phyloP scores from a whole-genome alignment of 441 rosid species.

The Bruguiera hainesii region DNA sequence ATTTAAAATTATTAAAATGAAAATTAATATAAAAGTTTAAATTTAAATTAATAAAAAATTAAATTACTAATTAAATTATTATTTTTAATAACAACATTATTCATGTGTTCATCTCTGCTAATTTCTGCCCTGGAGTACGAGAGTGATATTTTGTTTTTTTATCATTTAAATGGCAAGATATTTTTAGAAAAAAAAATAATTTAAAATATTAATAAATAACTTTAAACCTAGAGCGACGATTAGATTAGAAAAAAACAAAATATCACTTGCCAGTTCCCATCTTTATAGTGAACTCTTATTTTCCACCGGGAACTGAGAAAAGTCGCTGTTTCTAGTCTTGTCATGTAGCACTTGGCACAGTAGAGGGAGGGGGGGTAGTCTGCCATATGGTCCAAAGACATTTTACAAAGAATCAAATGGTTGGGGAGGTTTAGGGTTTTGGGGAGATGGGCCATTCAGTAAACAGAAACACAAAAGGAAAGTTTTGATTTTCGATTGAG shows the following conservation, averaged over 20 bases:
- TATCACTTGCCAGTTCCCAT: slow-evolving; percentile 14
- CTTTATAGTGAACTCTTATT: slow-evolving; percentile 11
- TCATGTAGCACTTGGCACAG: slow-evolving; percentile 53
- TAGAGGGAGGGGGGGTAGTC: not conserved
- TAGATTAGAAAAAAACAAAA: not conserved
- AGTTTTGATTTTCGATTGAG: slow-evolving; percentile 9
- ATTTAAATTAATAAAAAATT: too few relatives aligned
- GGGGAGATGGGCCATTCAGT: slow-evolving; percentile 30
- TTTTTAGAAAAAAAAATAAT: too few relatives aligned
- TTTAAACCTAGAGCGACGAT: too few relatives aligned
- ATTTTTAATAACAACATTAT: too few relatives aligned
- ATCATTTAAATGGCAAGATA: too few relatives aligned
- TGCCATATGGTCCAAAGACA: not conserved
- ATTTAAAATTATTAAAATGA: too few relatives aligned
- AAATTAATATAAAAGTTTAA: too few relatives aligned
- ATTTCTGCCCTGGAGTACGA: too few relatives aligned
- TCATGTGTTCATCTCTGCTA: too few relatives aligned
- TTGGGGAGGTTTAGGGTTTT: slow-evolving; percentile 36
- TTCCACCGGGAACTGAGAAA: slow-evolving; percentile 43
- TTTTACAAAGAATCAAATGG: slow-evolving; percentile 25
- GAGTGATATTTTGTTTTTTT: too few relatives aligned
- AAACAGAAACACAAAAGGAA: slow-evolving; percentile 16
- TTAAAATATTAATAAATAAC: too few relatives aligned
- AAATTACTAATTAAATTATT: too few relatives aligned
- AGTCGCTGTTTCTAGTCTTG: slow-evolving; percentile 54